Conservation (phyloP, 306 rosid species). For the Vicia villosa region DNA sequence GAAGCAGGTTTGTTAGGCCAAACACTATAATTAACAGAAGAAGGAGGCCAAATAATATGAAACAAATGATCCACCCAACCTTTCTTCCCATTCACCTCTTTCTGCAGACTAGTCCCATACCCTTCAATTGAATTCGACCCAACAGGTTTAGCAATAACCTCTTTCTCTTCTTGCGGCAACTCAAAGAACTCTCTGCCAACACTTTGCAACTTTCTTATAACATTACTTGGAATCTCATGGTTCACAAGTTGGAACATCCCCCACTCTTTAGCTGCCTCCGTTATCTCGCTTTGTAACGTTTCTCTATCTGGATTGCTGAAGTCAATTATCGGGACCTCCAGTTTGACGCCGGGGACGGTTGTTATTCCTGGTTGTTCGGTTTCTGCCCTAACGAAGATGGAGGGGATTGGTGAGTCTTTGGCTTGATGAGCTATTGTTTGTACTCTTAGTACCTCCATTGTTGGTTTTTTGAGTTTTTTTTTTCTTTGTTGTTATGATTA, state of each 20-base stretch:
- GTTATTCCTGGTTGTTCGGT: conserved; percentile 72
- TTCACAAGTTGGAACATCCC: conserved; percentile 83
- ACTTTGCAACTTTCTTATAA: conserved; percentile 51
- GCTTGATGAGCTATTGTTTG: conserved; percentile 51
- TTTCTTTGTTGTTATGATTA: neutral
- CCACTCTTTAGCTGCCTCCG: conserved; percentile 57
- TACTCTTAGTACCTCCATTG: conserved; percentile 55
- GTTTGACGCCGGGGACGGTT: conserved; percentile 52
- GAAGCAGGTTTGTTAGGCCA: conserved; percentile 77
- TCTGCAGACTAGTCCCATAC: conserved; percentile 62
- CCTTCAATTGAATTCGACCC: conserved; percentile 53
- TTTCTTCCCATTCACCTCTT: conserved; percentile 60
- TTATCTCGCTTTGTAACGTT: conserved; percentile 26
- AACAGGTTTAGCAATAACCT: conserved; percentile 48
- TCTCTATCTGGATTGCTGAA: conserved; percentile 44
- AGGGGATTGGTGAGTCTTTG: conserved; percentile 43
- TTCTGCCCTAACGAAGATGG: conserved; percentile 51
- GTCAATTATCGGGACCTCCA: conserved; percentile 63
- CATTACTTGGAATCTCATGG: conserved; percentile 61
- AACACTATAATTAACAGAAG: conserved; percentile 52
- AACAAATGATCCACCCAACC: conserved; percentile 90
- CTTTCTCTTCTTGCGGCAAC: conserved; percentile 63
- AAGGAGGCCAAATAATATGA: conserved; percentile 65
- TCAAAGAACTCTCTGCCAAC: conserved; percentile 66
- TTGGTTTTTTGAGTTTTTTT: neutral